Conservation (phyloP, 805 yeast species). For the Sporopachydermia quercuum region DNA sequence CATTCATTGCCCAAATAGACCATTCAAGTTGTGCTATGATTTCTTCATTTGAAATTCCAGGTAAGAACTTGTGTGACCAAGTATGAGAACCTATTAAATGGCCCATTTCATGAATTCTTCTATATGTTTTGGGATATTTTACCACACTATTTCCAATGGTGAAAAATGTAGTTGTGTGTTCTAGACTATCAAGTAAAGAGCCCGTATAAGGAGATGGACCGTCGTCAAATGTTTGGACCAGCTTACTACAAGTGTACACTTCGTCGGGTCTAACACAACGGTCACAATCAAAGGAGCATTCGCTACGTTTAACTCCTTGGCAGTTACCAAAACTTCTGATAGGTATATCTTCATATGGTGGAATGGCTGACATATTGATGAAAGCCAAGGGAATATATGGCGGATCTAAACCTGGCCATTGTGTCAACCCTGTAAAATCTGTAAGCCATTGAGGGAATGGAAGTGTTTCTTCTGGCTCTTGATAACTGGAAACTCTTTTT, state of each 20-base stretch:
- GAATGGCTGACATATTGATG: constrained; percentile 40
- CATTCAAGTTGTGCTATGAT: constrained; percentile 84
- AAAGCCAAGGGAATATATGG: constrained; percentile 68
- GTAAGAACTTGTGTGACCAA: constrained; percentile 83
- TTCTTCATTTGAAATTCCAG: constrained; percentile 61
- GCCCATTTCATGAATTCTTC: constrained; percentile 38
- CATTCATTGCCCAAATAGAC: constrained; percentile 97
- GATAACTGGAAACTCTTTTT: neutral
- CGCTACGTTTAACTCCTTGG: constrained; percentile 27
- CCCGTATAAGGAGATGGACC: constrained; percentile 76
- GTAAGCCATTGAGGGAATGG: constrained; percentile 74
- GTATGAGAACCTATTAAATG: constrained; percentile 83
- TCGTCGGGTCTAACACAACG: constrained; percentile 69
- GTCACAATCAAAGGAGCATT: constrained; percentile 79
- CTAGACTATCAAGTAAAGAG: constrained; percentile 37
- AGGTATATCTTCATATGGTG: constrained; percentile 30
- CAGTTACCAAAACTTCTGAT: constrained; percentile 34
- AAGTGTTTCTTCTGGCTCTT: constrained; percentile 11
- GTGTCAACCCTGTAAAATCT: constrained; percentile 52
- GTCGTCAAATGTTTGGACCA: constrained; percentile 88
- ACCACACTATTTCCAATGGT: constrained; percentile 74
- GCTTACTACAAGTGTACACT: constrained; percentile 51
- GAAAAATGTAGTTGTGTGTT: constrained; percentile 55
- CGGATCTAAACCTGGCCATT: constrained; percentile 82
- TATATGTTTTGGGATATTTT: constrained; percentile 58